Conservation (phyloP, 2,329 filamentous ascomycete species). For the Fusarium virguliforme region DNA sequence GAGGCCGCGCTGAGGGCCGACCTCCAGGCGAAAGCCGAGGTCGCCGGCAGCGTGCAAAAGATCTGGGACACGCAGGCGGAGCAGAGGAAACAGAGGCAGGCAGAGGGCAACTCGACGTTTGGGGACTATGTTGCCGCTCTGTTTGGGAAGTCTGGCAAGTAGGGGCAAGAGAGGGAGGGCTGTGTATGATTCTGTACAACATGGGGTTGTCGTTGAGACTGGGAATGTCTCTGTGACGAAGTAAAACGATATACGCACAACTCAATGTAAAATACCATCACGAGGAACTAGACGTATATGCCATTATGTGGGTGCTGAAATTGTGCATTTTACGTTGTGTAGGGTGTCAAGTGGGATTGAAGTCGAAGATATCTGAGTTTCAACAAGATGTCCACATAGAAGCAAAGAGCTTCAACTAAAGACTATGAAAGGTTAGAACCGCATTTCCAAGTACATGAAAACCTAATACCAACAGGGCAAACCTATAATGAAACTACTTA, state of each 20-base stretch:
- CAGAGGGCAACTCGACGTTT: slow-evolving; percentile 54
- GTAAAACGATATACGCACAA: not conserved
- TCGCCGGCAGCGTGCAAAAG: slow-evolving; percentile 71
- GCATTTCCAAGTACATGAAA: no score
- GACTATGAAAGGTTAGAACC: no score
- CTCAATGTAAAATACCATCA: slow-evolving; percentile 7
- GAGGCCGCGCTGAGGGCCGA: slow-evolving; percentile 76
- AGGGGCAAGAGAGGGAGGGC: slow-evolving; percentile 8
- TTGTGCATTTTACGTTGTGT: not conserved
- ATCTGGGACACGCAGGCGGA: slow-evolving; percentile 64
- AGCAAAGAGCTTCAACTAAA: no score
- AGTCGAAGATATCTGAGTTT: no score
- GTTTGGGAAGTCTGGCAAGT: slow-evolving; percentile 53
- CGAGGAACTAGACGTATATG: not conserved
- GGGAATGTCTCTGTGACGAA: not conserved
- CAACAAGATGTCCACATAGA: no score
- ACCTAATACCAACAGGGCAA: no score
- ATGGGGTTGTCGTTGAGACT: not conserved
- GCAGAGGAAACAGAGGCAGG: slow-evolving; percentile 65
- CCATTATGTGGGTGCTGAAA: not conserved
- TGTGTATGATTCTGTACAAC: slow-evolving; percentile 46
- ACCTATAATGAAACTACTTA: not conserved
- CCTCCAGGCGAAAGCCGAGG: slow-evolving; percentile 71
- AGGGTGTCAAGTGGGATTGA: no score
- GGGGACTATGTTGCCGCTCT: slow-evolving; percentile 52